Evolutionary conservation across 768 basidiomycete genomes (phyloP).

Genomic region (Mycena haematopus): DNA sequence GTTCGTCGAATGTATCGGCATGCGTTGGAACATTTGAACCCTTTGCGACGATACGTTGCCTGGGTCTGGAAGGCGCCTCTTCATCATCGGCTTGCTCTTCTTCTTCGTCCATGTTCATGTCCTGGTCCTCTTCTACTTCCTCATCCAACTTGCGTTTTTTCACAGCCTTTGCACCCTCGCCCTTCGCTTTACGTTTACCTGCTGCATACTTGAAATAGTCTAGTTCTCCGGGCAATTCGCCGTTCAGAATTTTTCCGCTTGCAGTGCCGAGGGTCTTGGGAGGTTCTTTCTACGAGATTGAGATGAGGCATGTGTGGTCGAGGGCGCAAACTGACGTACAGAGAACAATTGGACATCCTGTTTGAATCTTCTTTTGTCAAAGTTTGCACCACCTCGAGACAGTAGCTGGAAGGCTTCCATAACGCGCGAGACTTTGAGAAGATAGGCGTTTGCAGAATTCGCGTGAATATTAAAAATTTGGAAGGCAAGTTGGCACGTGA

Average conservation of each 20-base stretch:
- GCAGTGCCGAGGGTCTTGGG: slow-evolving; percentile 33
- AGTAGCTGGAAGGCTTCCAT: slow-evolving; percentile 93
- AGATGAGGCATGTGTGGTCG: background rate
- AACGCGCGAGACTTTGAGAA: too few species aligned
- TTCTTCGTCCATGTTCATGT: slow-evolving; percentile 31
- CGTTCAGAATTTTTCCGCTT: slow-evolving; percentile 31
- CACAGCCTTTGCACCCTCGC: slow-evolving; percentile 31
- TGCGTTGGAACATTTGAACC: slow-evolving; percentile 72
- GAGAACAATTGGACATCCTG: slow-evolving; percentile 75
- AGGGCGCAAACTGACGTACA: slow-evolving; percentile 44
- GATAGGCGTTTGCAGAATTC: too few species aligned
- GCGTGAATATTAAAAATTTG: slow-evolving; percentile 16
- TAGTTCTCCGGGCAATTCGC: slow-evolving; percentile 74
- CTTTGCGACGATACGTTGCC: slow-evolving; percentile 76
- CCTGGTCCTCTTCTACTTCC: slow-evolving; percentile 32
- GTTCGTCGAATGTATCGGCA: slow-evolving; percentile 61
- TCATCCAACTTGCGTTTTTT: slow-evolving; percentile 45
- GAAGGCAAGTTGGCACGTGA: background rate
- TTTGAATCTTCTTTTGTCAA: slow-evolving; percentile 79
- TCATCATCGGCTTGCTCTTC: slow-evolving; percentile 20
- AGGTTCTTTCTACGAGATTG: slow-evolving; percentile 21
- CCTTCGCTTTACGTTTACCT: slow-evolving; percentile 58
- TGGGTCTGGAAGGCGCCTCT: slow-evolving; percentile 37
- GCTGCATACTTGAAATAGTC: slow-evolving; percentile 93
- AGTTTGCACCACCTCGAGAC: slow-evolving; percentile 83